Base-by-base conservation (phyloP, 345 rosid genomes). In the Populus nigra region DNA sequence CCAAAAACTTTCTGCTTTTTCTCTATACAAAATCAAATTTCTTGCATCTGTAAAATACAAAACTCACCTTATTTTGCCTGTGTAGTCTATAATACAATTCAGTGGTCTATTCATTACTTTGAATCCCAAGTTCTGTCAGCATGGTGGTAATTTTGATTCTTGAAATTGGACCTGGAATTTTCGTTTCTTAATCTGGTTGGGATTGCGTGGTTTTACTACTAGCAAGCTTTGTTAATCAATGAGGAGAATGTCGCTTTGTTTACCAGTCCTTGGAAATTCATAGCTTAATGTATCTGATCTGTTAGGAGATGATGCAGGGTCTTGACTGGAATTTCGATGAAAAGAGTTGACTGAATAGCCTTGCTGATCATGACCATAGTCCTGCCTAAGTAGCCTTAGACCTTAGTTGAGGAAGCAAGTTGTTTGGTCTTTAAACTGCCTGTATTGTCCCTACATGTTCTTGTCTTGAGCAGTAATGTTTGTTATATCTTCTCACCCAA, bases 11-110 rank as follows among this genome's bases (percentile, higher is more conserved):
- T 77, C 83, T 78, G 85, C 84, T 79, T 77, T 55, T 72, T 80
- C 82, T 72, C 82, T 80, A 79, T 73, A 82, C 80, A 73, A 39
- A 80, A 74, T 75, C 67, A 63, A 67, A 61, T 61, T 72, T 63
- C 80, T 65, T 79, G 73, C 83, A 83, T 69, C 79, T 81, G 86
- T 84, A 85, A 79, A 87, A 71, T 75, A 65, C 38, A 57, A 74
- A 77, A 83, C 38, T n/a, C 68, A 68, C 61, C 79, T 27, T 73
- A 55, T 71, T 69, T 65, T 65, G 68, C 73, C 62, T 72, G 73
- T 76, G 65, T 69, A 57, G 84, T 76, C 66, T 76, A 35, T 72
- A 67, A 71, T 73, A 65, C 63, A 71, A 62, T 55, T 57, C 63
- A 65, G 71, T 76, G 75, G 71, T 66, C n/a, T 53, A 5, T 23